phyloP scores from a whole-genome alignment of 1,139 yeast species.

The Taphrina pruni region DNA sequence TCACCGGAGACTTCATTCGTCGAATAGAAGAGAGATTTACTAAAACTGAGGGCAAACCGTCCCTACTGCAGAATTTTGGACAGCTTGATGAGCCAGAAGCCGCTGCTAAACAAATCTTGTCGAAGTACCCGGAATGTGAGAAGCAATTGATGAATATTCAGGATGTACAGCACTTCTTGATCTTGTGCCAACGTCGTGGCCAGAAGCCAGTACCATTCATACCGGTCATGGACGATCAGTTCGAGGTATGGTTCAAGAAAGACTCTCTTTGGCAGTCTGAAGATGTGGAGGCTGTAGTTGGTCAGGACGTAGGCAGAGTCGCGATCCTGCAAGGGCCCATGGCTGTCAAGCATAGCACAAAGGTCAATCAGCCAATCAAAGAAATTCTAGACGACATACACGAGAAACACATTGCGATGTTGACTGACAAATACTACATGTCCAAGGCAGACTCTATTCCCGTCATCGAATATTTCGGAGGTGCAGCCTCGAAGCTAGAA shows the following conservation, averaged over 20 bases:
- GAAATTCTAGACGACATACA: slow-evolving; percentile 87
- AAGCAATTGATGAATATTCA: slow-evolving; percentile 89
- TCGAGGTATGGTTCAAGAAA: slow-evolving; percentile 95
- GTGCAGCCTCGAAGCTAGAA: slow-evolving; percentile 55
- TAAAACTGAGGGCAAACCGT: slow-evolving; percentile 55
- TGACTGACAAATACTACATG: slow-evolving; percentile 70
- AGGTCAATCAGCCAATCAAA: slow-evolving; percentile 89
- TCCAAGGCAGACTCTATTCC: slow-evolving; percentile 78
- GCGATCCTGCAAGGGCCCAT: slow-evolving; percentile 99
- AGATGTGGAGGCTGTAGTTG: slow-evolving; percentile 94
- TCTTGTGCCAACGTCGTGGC: slow-evolving; percentile 77
- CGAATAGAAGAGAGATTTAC: slow-evolving; percentile 97
- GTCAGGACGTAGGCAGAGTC: slow-evolving; percentile 94
- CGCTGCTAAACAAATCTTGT: slow-evolving; percentile 65
- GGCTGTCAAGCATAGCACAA: slow-evolving; percentile 88
- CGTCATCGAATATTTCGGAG: slow-evolving; percentile 86
- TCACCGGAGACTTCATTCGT: slow-evolving; percentile 83
- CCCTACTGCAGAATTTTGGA: slow-evolving; percentile 74
- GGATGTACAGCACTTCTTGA: slow-evolving; percentile 91
- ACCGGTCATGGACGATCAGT: slow-evolving; percentile 91
- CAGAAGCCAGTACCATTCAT: slow-evolving; percentile 99
- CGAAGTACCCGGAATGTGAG: slow-evolving; percentile 72
- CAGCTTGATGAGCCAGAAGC: slow-evolving; percentile 72
- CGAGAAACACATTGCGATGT: slow-evolving; percentile 79
- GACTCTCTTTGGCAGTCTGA: slow-evolving; percentile 99